A percentile compares a stretch with the other conserved stretches of the same genome.
Conservation (phyloP, 1,284 basidiomycete genomes). For the Ceratobasidium sp. region DNA sequence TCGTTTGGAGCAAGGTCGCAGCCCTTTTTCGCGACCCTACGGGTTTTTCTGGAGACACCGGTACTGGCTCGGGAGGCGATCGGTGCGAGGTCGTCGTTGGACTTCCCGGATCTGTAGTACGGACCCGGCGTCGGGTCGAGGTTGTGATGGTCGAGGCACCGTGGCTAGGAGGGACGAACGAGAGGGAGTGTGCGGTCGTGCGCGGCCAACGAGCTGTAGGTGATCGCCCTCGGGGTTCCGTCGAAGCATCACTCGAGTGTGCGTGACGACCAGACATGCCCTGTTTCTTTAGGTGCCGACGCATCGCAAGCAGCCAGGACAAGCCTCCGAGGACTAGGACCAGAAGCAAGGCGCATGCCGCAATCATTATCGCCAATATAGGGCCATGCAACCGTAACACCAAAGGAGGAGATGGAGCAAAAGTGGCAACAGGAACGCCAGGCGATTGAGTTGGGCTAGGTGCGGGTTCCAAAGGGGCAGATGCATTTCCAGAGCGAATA, state of each 20-base stretch:
- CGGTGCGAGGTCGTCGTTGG: not conserved
- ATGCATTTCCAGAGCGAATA: not conserved
- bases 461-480: not conserved
- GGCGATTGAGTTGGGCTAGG: not conserved
- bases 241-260: not conserved
- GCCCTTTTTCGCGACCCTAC: conserved; percentile 20
- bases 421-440: not conserved
- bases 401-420: not conserved
- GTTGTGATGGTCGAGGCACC: not conserved
- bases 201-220: conserved; percentile 17
- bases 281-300: conserved; percentile 12
- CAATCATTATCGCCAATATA: conserved; percentile 3
- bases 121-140: conserved; percentile 26
- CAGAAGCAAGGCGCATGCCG: conserved; percentile 15
- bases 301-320: conserved; percentile 20
- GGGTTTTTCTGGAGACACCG: conserved; percentile 1
- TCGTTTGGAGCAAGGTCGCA: conserved; percentile 27
- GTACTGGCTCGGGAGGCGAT: not conserved
- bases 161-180: not conserved
- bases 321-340: conserved; percentile 19
- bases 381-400: not conserved
- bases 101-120: conserved; percentile 17
- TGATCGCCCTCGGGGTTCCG: conserved; percentile 7
- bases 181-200: not conserved
- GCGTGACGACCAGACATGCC: not conserved